Percentiles rank a stretch among this genome's conserved stretches.
Conservation (phyloP, 495 filamentous ascomycete species). For the Penicillium simplicissimum region DNA sequence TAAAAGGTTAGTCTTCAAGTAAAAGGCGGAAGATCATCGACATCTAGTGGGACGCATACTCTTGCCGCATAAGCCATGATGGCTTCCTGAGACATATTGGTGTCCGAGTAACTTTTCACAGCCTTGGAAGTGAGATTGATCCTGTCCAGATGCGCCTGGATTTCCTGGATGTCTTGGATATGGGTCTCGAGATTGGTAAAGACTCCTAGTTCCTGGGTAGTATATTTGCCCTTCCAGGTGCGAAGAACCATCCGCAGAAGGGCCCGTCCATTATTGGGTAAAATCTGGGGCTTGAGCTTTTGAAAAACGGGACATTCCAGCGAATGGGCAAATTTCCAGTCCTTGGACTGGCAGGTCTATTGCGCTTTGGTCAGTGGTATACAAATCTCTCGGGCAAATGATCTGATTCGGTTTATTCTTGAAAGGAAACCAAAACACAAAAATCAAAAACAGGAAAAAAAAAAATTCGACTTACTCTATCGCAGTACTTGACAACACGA, state of each 20-base stretch:
- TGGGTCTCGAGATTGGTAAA: slow-evolving; percentile 53
- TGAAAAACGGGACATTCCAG: slow-evolving; percentile 58
- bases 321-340: slow-evolving; percentile 63
- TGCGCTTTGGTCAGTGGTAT: too few relatives aligned
- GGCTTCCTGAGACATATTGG: slow-evolving; percentile 38
- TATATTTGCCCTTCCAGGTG: slow-evolving; percentile 33
- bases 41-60: slow-evolving; percentile 32
- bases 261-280: slow-evolving; percentile 60
- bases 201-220: slow-evolving; percentile 37
- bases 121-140: slow-evolving; percentile 56
- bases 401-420: too few relatives aligned
- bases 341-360: slow-evolving; percentile 60
- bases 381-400: too few relatives aligned
- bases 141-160: slow-evolving; percentile 44
- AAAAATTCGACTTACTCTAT: slow-evolving; percentile 49
- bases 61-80: slow-evolving; percentile 45
- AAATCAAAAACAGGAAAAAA: slow-evolving; percentile 15
- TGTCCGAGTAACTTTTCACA: slow-evolving; percentile 52
- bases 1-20: neutral
- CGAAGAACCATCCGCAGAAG: slow-evolving; percentile 54
- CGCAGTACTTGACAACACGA: slow-evolving; percentile 63
- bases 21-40: neutral
- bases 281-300: slow-evolving; percentile 45
- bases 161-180: slow-evolving; percentile 40
- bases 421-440: neutral